A percentile compares a stretch with the other conserved stretches of the same genome.
Conservation (phyloP, 371 early-diverging fungal genomes). For the Chytridium lagenaria region DNA sequence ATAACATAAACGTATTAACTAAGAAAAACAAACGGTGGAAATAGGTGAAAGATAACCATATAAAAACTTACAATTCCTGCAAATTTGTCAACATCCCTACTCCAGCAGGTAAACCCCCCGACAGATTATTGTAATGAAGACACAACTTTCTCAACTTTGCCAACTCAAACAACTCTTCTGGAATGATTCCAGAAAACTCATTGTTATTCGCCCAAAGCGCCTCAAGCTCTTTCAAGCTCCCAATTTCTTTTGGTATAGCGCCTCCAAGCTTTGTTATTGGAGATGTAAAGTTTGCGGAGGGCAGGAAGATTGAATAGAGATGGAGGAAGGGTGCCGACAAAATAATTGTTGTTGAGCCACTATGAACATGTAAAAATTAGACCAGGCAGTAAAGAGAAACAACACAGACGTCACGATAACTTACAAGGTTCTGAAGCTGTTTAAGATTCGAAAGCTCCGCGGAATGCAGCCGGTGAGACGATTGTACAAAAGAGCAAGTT, state of each 20-base stretch:
- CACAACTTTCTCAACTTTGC: constrained; percentile 13
- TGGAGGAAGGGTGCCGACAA: neutral
- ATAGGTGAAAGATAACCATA: no score
- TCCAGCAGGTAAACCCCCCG: constrained; percentile 7
- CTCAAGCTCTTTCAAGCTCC: constrained; percentile 8
- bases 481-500: constrained; percentile 19
- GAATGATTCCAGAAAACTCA: constrained; percentile 6
- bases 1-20: neutral
- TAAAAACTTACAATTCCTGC: neutral
- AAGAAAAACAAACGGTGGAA: neutral
- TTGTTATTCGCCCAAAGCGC: constrained; percentile 27
- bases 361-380: neutral
- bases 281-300: constrained; percentile 19
- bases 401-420: neutral
- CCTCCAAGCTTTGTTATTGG: constrained; percentile 26
- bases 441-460: neutral
- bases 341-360: constrained; percentile 14
- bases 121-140: constrained; percentile 20
- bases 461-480: constrained; percentile 23
- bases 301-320: neutral
- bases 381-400: neutral
- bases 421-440: neutral
- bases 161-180: neutral
- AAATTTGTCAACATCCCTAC: constrained; percentile 3
- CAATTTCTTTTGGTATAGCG: constrained; percentile 18